Evolutionary conservation across 257 asterid genomes (phyloP).

Genomic region (Nicotiana otophora): DNA sequence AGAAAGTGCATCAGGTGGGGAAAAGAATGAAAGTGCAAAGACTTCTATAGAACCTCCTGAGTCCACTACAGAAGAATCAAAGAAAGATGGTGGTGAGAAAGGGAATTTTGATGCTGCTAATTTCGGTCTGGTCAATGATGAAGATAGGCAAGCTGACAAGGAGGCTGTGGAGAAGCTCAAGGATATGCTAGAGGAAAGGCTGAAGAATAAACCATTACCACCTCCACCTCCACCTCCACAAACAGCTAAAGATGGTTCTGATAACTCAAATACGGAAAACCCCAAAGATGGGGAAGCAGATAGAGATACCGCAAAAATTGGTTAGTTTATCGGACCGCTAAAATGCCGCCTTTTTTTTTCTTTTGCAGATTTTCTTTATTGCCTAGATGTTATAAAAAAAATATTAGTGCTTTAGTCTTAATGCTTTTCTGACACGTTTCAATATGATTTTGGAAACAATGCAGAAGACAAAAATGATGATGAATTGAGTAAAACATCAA

Average conservation of each 20-base stretch:
- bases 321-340: conserved; percentile 19
- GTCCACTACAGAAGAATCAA: conserved; percentile 46
- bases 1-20: conserved; percentile 41
- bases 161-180: conserved; percentile 66
- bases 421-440: conserved; percentile 18
- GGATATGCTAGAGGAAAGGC: conserved; percentile 80
- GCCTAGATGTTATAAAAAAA: neutral
- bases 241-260: conserved; percentile 42
- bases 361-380: neutral
- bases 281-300: conserved; percentile 65
- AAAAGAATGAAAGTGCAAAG: conserved; percentile 35
- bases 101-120: conserved; percentile 39
- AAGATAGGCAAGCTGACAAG: conserved; percentile 64
- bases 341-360: neutral
- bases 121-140: conserved; percentile 80
- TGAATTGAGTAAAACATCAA: conserved; percentile 58
- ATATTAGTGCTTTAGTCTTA: neutral
- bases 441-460: conserved; percentile 33
- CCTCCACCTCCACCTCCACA: conserved; percentile 78
- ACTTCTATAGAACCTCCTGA: conserved; percentile 37
- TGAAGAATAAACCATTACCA: conserved; percentile 78
- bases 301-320: conserved; percentile 45
- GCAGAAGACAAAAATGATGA: conserved; percentile 63
- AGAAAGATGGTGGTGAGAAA: conserved; percentile 35
- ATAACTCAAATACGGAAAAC: conserved; percentile 52